These are phyloP conservation scores for Epithemia pelagica DNA, from an alignment of 108 stramenopile genomes.

Conservation along the genomic window DNA sequence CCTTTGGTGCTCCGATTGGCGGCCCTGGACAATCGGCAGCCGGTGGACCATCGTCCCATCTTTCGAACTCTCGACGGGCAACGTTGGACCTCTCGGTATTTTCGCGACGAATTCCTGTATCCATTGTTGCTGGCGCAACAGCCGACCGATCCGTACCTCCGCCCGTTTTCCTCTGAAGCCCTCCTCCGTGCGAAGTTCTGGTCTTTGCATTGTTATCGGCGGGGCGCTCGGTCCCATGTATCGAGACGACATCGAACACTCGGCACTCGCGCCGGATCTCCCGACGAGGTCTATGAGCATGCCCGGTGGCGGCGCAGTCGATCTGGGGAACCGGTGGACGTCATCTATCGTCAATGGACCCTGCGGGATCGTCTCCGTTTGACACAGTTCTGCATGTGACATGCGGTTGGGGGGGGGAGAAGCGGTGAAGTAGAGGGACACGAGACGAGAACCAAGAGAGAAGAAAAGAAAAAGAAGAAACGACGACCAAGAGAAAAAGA, in stretches of 20 bases:
- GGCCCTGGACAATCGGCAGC: background rate
- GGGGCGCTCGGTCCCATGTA: background rate
- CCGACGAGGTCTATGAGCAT: constrained; percentile 3
- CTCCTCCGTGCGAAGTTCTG: background rate
- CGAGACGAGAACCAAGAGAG: no score
- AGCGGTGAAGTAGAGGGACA: background rate
- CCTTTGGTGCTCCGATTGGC: background rate
- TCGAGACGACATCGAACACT: background rate
- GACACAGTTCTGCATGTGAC: background rate
- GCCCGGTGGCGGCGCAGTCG: background rate
- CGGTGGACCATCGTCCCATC: background rate
- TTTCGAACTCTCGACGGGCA: background rate
- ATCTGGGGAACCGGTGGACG: background rate
- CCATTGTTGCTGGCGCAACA: background rate
- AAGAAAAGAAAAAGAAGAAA: no score
- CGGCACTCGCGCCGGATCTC: background rate
- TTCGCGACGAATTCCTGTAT: background rate
- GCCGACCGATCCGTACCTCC: background rate
- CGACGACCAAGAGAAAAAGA: no score
- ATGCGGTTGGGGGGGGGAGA: no score
- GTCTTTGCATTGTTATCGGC: constrained; percentile 1
- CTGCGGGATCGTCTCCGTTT: background rate
- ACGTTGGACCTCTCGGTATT: background rate
- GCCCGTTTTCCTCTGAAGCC: background rate
- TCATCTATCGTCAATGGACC: background rate